Percentiles rank a stretch among this genome's conserved stretches.
Evolutionary conservation across 139 green algal genomes (phyloP).

Genomic region (Closterium sp.): DNA sequence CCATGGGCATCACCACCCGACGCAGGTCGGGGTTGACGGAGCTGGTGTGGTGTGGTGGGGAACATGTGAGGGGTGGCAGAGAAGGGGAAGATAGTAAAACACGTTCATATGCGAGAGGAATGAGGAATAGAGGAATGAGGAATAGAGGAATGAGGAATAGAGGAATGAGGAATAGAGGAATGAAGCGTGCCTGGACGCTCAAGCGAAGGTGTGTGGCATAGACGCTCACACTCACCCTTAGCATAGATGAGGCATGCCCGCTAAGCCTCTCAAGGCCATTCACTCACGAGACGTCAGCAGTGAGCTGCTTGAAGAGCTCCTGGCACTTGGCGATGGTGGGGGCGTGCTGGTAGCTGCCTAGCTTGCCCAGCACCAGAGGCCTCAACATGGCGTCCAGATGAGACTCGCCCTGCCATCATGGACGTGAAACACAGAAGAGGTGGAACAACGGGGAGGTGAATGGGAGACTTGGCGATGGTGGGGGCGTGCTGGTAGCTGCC

Average conservation of each 20-base stretch:
- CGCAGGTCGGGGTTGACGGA: neutral
- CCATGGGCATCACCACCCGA: slow-evolving; percentile 5
- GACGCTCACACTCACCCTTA: too few relatives aligned
- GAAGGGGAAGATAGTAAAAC: neutral
- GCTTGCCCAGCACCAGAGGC: slow-evolving; percentile 19
- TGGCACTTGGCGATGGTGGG: neutral
- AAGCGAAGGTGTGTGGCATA: too few relatives aligned
- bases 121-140: too few relatives aligned
- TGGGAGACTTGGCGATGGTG: neutral
- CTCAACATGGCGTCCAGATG: slow-evolving; percentile 38
- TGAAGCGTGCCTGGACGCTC: too few relatives aligned
- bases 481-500: neutral
- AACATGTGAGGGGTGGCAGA: neutral
- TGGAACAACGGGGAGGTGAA: too few relatives aligned
- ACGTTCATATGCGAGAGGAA: too few relatives aligned
- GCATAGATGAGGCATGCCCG: too few relatives aligned
- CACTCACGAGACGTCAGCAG: neutral
- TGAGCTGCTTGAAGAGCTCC: neutral
- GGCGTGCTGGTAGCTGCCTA: slow-evolving; percentile 11
- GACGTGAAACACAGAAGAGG: too few relatives aligned
- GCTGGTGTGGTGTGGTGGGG: neutral
- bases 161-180: too few relatives aligned
- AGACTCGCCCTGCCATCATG: slow-evolving; percentile 14
- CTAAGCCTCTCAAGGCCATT: neutral
- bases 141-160: too few relatives aligned